Evolutionary conservation across 2,329 filamentous ascomycete genomes (phyloP).

Genomic region (Paraphaeosphaeria minitans): DNA sequence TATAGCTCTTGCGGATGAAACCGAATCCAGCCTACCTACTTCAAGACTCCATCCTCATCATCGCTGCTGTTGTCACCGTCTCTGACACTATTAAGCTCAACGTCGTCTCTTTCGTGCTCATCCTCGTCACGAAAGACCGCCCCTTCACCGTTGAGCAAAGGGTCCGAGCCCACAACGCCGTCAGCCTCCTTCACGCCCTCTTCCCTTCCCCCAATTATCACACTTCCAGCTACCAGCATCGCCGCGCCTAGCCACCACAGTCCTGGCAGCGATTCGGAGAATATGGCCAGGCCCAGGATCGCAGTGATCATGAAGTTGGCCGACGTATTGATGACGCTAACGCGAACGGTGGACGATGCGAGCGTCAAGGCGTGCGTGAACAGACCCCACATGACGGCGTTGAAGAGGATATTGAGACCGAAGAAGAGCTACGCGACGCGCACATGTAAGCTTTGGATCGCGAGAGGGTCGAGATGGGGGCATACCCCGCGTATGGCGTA

Average conservation of each 20-base stretch:
- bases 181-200: slow-evolving; percentile 50
- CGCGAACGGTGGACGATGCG: slow-evolving; percentile 76
- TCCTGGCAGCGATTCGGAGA: slow-evolving; percentile 71
- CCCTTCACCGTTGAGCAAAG: slow-evolving; percentile 24
- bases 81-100: slow-evolving; percentile 39
- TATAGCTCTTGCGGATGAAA: not conserved
- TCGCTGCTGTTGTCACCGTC: slow-evolving; percentile 21
- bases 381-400: slow-evolving; percentile 82
- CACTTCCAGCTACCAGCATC: slow-evolving; percentile 75
- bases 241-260: slow-evolving; percentile 79
- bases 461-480: slow-evolving; percentile 14
- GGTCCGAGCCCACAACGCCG: slow-evolving; percentile 29
- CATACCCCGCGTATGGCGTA: slow-evolving; percentile 58
- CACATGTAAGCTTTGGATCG: not conserved
- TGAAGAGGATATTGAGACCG: slow-evolving; percentile 73
- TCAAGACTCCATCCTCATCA: slow-evolving; percentile 41
- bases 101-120: slow-evolving; percentile 26
- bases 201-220: slow-evolving; percentile 75
- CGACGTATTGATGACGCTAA: slow-evolving; percentile 81
- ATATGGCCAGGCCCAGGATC: slow-evolving; percentile 70
- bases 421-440: slow-evolving; percentile 67
- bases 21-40: slow-evolving; percentile 21
- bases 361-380: slow-evolving; percentile 79
- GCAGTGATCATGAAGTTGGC: slow-evolving; percentile 82
- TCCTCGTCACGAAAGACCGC: slow-evolving; percentile 50